These are phyloP conservation scores for Chrysoporthe austroafricana DNA, from an alignment of 2,329 filamentous ascomycete genomes.

Conservation along the genomic window DNA sequence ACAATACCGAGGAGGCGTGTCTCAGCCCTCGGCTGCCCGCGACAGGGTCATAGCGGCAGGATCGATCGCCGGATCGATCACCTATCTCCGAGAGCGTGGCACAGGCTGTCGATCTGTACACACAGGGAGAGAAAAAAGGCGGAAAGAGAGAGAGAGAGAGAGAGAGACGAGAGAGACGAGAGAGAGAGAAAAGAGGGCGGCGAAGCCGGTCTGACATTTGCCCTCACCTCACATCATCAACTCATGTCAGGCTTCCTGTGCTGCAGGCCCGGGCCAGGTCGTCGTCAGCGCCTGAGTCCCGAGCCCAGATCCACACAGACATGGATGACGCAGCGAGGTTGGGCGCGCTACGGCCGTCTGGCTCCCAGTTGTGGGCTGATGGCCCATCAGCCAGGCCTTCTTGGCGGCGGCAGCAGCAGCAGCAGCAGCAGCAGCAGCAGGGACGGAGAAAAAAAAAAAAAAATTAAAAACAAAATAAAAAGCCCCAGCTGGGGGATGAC, in stretches of 20 bases:
- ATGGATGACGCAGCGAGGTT: neutral
- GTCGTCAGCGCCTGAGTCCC: neutral
- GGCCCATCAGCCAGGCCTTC: neutral
- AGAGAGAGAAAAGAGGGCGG: too few relatives aligned
- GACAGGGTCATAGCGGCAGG: neutral
- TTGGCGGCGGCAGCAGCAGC: neutral
- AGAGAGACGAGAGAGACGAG: too few relatives aligned
- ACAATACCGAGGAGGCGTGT: neutral
- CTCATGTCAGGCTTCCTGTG: neutral
- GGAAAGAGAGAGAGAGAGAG: neutral
- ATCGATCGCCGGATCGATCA: slow-evolving; percentile 2
- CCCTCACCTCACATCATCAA: neutral
- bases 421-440: too few relatives aligned
- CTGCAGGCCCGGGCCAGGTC: neutral
- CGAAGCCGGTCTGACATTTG: too few relatives aligned
- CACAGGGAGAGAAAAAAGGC: neutral
- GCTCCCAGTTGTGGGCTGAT: neutral
- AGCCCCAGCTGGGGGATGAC: neutral
- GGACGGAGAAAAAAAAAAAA: too few relatives aligned
- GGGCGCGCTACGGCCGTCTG: neutral
- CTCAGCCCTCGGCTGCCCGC: neutral
- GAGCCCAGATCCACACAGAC: neutral
- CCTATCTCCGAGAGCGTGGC: neutral
- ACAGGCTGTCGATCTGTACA: neutral
- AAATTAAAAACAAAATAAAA: neutral